Evolutionary conservation across 2,329 filamentous ascomycete species (phyloP), one percentile per base, ranked within the genome.

Genomic region (Claviceps sp.): DNA sequence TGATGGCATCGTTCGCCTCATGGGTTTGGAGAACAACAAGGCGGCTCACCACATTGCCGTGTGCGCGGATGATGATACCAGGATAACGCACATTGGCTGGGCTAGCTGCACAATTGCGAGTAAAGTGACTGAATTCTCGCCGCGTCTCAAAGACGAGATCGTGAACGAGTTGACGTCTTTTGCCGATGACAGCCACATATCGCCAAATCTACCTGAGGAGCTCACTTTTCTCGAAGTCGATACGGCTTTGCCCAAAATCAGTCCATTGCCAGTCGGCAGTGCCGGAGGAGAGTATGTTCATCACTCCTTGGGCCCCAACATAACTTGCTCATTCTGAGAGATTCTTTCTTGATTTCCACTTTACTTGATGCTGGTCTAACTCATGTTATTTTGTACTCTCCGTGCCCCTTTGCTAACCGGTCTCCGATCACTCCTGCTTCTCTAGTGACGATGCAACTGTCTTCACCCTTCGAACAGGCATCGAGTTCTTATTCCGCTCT

Each of bases 21-120:
- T 91, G 64, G 86, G 85, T 54, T 70, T 89, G 22, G 89, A 93
- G 65, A 90, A 81, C 59, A 86, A 82, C 65, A 95, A 91, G 67
- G 79, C 85, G 13, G 81, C 89, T 20, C 85, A 93, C 64, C 80
- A 85, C 60, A 84, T 87, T 60, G 68, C 68, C 16, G 69, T 82
- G 51, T 73, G 70, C 60, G 72, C 71, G 47, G 67, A 66, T 42
- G 60, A 62, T 55, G 67, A 67, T 45, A 64, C 64, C 45, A 69
- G 58, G 58, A 74, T 80, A 57, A 71, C 70, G n/a, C 72, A 74
- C 54, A 75, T 80, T 53, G 73, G 71, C 52, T 80, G 77, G 78
- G 66, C 72, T 13, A 71, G 68, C 56, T 77, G 74, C 57, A 60
- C 49, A 26, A 67, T 70, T 50, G 61, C 66, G 16, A 65, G 67